These are phyloP conservation scores for Podaxis carcinomalis DNA, from an alignment of 768 basidiomycete species.

Conservation along the genomic window DNA sequence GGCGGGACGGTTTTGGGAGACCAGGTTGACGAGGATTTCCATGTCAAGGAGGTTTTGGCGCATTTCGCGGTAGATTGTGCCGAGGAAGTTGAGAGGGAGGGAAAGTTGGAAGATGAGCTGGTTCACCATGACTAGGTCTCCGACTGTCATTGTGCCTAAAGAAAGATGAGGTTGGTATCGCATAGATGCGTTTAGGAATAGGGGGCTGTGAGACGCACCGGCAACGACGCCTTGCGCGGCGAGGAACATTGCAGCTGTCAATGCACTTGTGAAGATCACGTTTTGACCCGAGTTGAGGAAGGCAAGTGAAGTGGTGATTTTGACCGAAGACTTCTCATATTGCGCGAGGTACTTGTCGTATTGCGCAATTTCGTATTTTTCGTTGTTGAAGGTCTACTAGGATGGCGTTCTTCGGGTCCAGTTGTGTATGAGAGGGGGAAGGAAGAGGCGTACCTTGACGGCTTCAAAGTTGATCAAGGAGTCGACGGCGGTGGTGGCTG, in stretches of 20 bases:
- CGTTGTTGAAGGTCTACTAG: conserved; percentile 93
- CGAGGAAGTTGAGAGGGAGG: conserved; percentile 93
- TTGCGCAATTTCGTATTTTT: conserved; percentile 82
- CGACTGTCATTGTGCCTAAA: conserved; percentile 93
- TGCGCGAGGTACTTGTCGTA: conserved; percentile 85
- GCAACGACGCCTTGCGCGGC: conserved; percentile 93
- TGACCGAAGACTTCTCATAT: conserved; percentile 90
- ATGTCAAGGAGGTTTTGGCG: conserved; percentile 95
- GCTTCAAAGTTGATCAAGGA: conserved; percentile 98
- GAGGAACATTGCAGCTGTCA: conserved; percentile 94
- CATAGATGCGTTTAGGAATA: not conserved
- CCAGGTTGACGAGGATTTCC: conserved; percentile 91
- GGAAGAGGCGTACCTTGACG: conserved; percentile 67
- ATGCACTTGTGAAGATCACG: conserved; percentile 89
- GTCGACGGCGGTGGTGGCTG: conserved; percentile 90
- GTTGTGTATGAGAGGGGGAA: not conserved
- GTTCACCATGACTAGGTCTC: conserved; percentile 99
- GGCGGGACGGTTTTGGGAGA: conserved; percentile 71
- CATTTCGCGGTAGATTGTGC: conserved; percentile 95
- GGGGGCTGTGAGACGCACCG: conserved; percentile 41
- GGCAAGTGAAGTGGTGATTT: conserved; percentile 92
- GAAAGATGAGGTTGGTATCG: not conserved
- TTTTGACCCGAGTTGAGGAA: conserved; percentile 96
- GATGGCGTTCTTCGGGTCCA: not conserved
- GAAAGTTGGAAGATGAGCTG: conserved; percentile 97